Evolutionary conservation across 164 flowering plant species (phyloP), one percentile per base, ranked within the genome.

Genomic region (Umbellularia californica): DNA sequence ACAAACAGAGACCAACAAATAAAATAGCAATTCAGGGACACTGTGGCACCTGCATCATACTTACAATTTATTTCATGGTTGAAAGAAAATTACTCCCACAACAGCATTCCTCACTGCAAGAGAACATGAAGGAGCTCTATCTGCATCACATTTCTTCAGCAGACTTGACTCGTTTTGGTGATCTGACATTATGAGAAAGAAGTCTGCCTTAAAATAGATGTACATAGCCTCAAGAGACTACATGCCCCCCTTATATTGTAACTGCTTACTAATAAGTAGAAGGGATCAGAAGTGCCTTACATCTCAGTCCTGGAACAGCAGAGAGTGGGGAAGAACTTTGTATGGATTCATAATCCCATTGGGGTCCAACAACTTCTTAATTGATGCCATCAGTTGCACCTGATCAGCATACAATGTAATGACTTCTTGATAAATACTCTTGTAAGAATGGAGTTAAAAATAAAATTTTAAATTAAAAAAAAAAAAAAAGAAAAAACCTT

Each of bases 321-420:
- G 70, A 17, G 88, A 79, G 27, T 75, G 83, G 0, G 99, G 97
- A 75, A 93, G 92, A 82, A 95, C 97, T 84, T 95, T 95, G 62
- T 95, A 95, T 2, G 99, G 99, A 79, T 93, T 95, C 69, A 93
- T 88, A 69, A 95, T 90, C 20, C 90, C 85, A 58, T 85, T 88
- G 24, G 97, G 95, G 75, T 95, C 98, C 81, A 92, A 70, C 79
- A 90, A 75, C 81, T 89, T 90, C 88, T 95, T 93, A 35, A 93
- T 85, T 72, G 96, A 87, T 75, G 77, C 88, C 99, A 95, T 95
- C 64, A 95, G 73, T 76, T 87, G 88, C 51, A 95, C 97, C 99
- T 95, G 86, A 76, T 68, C 55, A 69, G 72, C 64, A 60, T 72
- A 17, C 60, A 55, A 55, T 55, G 58, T 55, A 55, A 13, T 20